Evolutionary conservation across 106 monocot species (phyloP), one percentile per base, ranked within the genome.

Genomic region (Iris macrosiphon): DNA sequence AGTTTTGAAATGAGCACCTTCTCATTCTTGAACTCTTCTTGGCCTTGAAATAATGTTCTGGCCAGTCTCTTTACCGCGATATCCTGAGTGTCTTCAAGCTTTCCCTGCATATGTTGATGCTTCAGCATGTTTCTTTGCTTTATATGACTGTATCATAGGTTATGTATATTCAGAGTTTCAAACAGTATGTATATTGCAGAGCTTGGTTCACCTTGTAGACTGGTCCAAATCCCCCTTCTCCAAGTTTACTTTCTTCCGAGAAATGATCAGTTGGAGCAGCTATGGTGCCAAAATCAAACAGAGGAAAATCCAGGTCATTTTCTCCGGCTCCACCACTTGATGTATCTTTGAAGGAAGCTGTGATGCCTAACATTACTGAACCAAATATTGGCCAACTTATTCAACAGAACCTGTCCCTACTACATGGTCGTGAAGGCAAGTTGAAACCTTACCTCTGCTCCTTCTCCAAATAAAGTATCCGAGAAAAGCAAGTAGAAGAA

Each of bases 181-280:
- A 7, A 49, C 25, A 24, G 23, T 4, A 17, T 49, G 4, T 2
- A 20, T 24, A 17, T 1, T 40, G 23, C 23, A 49, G 4, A 49
- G 22, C 30, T 11, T 11, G 11, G 18, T 1, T 11, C 30, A 64
- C 71, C 71, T 55, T 72, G 37, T 63, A 72, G 1, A 72, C 71
- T 31, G 73, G 66, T 9, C 73, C 73, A 55, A 66, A 73, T 0
- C 73, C 73, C 28, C 73, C 73, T 37, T 73, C 66, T 29, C 73
- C 73, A 53, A 73, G 59, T 16, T 54, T 55, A 18, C 60, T 66
- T 25, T 28, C 19, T 2, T 7, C 18, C 3, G 73, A 59, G 44
- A 73, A 73, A 34, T 54, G 45, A 31, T 73, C 46, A 7, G 73
- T 73, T 0, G 73, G 66, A 18, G 23, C 46, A 10, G 49, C 60